A percentile compares a stretch with the other conserved stretches of the same genome.
Evolutionary conservation across 2,329 filamentous ascomycete species (phyloP).

Genomic region (Lasiodiplodia sp.): DNA sequence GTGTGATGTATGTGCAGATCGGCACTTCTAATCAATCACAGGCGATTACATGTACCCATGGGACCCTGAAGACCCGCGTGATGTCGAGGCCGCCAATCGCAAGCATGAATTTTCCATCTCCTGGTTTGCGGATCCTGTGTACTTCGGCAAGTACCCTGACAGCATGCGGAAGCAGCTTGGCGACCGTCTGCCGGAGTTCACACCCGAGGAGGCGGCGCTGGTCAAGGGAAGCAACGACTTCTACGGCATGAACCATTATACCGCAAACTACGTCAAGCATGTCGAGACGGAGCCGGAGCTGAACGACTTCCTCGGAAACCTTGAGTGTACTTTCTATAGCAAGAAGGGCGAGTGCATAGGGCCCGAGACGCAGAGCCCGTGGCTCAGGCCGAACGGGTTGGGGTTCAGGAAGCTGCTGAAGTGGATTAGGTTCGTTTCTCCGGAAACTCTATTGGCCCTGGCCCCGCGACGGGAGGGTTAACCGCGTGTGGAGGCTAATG

Average conservation of each 20-base stretch:
- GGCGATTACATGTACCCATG: conserved; percentile 83
- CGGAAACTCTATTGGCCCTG: conserved; percentile 17
- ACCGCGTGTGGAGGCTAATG: conserved; percentile 46
- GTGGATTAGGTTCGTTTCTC: conserved; percentile 39
- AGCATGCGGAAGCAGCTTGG: conserved; percentile 85
- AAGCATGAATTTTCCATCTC: conserved; percentile 88
- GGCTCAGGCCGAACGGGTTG: conserved; percentile 77
- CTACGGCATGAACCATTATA: conserved; percentile 95
- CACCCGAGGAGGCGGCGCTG: conserved; percentile 73
- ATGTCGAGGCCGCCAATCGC: conserved; percentile 77
- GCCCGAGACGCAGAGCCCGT: conserved; percentile 80
- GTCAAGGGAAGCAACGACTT: conserved; percentile 90
- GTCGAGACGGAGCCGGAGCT: conserved; percentile 65
- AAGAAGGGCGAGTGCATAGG: conserved; percentile 78
- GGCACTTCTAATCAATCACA: conserved; percentile 37
- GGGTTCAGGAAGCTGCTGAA: conserved; percentile 75
- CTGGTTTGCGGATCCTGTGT: conserved; percentile 90
- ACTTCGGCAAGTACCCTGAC: conserved; percentile 82
- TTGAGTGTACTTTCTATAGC: conserved; percentile 75
- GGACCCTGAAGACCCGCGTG: conserved; percentile 76
- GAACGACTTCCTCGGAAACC: conserved; percentile 76
- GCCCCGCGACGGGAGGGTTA: conserved; percentile 62
- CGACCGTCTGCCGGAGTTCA: conserved; percentile 76
- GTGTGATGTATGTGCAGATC: conserved; percentile 16
- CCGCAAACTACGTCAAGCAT: conserved; percentile 84